Conservation (phyloP, 2,329 filamentous ascomycete species). For the Onygenales sp. region DNA sequence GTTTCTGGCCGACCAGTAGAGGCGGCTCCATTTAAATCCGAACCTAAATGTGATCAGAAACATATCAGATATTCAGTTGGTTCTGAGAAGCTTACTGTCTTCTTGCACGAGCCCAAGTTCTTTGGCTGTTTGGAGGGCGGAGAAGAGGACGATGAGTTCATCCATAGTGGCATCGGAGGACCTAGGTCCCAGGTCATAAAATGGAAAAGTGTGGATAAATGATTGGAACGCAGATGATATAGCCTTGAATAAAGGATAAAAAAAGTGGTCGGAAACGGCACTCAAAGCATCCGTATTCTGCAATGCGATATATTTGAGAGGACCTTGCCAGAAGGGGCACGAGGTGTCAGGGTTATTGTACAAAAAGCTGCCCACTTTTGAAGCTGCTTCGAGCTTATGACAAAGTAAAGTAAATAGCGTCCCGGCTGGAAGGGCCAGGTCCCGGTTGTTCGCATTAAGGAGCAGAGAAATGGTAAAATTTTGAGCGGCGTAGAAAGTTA, state of each 20-base stretch:
- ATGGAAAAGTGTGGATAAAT: slow-evolving; percentile 52
- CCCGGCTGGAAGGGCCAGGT: slow-evolving; percentile 9
- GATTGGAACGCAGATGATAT: slow-evolving; percentile 24
- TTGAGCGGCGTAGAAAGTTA: slow-evolving; percentile 15
- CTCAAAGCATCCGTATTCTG: slow-evolving; percentile 27
- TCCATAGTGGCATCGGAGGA: slow-evolving; percentile 41
- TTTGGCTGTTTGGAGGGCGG: slow-evolving; percentile 62
- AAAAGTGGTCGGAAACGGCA: slow-evolving; percentile 25
- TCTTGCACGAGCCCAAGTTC: slow-evolving; percentile 61
- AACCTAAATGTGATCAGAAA: not conserved
- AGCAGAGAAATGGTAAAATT: slow-evolving; percentile 11
- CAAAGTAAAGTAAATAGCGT: slow-evolving; percentile 10
- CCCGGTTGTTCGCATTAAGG: slow-evolving; percentile 9
- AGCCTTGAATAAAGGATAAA: slow-evolving; percentile 26
- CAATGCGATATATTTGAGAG: slow-evolving; percentile 27
- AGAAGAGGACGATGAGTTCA: slow-evolving; percentile 52
- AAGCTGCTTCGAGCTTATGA: slow-evolving; percentile 7
- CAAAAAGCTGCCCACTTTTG: slow-evolving; percentile 1
- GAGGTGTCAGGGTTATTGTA: slow-evolving; percentile 5
- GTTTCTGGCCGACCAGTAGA: not conserved
- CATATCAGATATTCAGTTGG: not conserved
- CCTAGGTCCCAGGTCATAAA: slow-evolving; percentile 38
- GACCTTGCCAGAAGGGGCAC: slow-evolving; percentile 26
- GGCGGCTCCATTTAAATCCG: not conserved
- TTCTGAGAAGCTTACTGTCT: slow-evolving; percentile 38